phyloP scores from a whole-genome alignment of 495 filamentous ascomycete species.

The Daldinia vernicosa region DNA sequence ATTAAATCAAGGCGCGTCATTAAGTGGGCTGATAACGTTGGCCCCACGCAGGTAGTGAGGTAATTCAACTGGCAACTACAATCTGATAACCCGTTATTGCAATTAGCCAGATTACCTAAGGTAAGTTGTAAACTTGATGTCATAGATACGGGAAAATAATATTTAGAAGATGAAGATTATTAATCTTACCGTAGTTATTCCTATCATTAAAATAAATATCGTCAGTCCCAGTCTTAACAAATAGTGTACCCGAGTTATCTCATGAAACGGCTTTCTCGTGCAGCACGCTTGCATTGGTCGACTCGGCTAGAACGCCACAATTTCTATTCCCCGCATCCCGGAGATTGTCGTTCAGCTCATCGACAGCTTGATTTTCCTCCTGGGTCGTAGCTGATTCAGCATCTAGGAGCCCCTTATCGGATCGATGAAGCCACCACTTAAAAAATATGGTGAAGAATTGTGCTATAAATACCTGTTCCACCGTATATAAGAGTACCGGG shows the following conservation, averaged over 20 bases:
- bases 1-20: constrained; percentile 33
- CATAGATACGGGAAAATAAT: neutral
- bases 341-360: constrained; percentile 2
- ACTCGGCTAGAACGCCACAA: neutral
- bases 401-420: constrained; percentile 39
- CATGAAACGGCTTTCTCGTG: constrained; percentile 22
- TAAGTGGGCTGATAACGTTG: constrained; percentile 28
- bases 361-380: constrained; percentile 12
- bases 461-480: constrained; percentile 65
- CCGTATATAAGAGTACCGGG: constrained; percentile 64
- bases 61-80: neutral
- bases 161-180: too few species aligned
- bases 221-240: too few species aligned
- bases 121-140: neutral
- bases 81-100: neutral
- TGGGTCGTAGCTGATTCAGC: constrained; percentile 28
- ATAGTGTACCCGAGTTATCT: neutral
- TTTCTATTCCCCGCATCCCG: neutral
- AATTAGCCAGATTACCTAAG: neutral
- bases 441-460: constrained; percentile 65
- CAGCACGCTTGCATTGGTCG: neutral
- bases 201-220: too few species aligned
- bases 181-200: too few species aligned
- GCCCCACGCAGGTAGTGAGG: constrained; percentile 15
- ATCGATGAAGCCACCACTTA: constrained; percentile 55